Base-by-base conservation (phyloP, 2,329 filamentous ascomycete genomes). In the Colletotrichum tabaci region DNA sequence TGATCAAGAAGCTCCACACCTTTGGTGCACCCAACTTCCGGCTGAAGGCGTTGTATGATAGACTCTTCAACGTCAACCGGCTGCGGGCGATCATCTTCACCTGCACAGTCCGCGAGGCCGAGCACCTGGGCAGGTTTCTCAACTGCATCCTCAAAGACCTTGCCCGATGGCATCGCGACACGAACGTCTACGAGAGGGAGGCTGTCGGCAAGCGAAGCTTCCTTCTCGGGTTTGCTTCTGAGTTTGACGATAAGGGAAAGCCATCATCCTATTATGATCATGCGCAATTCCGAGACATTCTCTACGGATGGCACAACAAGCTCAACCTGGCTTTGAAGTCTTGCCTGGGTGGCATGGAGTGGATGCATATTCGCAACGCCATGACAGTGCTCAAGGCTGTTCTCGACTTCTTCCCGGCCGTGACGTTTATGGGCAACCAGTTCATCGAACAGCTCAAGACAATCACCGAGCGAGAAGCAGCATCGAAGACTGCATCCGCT, bases 301-400 rank as follows among this genome's bases (percentile, higher is more conserved):
- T 98, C 42, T 96, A 93, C 85, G 93, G 94, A 76, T 98, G 96
- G 95, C 97, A 99, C 81, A 91, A 92, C 76, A 91, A 93, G 74
- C 84, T 99, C 53, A 93, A 93, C 76, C 89, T 86, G 61, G 94
- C 96, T 2, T 85, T 99, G 66, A 95, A 95, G 79, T 88, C 89
- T 47, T 98, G 96, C 79, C 87, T 99, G 57, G 90, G 90, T 21
- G 92, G 92, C 38, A 91, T 90, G 42, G 96, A 98, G 82, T 99
- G 96, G 89, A 98, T 98, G 93, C 95, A 98, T 80, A 97, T 98
- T 79, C 92, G 96, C 66, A 99, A 99, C 79, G 94, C 95, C 55
- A 97, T 98, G 75, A 96, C 93, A 69, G 88, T 98, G 4, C 86
- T 99, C 71, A 97, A 96, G 79, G 88, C 90, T 13, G 87, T 98